phyloP scores from a whole-genome alignment of 345 rosid genomes.

The Ailanthus altissimus region DNA sequence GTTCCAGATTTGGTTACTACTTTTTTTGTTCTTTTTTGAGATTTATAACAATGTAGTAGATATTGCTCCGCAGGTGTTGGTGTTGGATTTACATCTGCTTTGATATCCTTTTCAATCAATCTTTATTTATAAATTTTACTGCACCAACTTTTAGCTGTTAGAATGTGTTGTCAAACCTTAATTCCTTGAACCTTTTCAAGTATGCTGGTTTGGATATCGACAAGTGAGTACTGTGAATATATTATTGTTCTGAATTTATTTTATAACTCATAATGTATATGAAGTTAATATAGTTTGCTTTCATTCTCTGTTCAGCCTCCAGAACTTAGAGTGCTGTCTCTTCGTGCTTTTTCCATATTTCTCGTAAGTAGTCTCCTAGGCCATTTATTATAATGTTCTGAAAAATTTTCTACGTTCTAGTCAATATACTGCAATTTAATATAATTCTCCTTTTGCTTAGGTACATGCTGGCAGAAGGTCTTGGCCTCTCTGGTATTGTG shows the following conservation, averaged over 20 bases:
- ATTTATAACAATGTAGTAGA: slow-evolving; percentile 24
- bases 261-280: not conserved
- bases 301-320: slow-evolving; percentile 61
- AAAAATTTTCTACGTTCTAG: not conserved
- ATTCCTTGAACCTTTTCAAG: slow-evolving; percentile 85
- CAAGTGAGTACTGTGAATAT: slow-evolving; percentile 63
- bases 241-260: slow-evolving; percentile 3
- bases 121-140: slow-evolving; percentile 1
- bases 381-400: slow-evolving; percentile 12
- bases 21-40: not conserved
- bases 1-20: not conserved
- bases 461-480: slow-evolving; percentile 99
- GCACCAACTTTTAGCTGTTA: slow-evolving; percentile 17
- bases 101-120: slow-evolving; percentile 73
- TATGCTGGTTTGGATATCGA: slow-evolving; percentile 97
- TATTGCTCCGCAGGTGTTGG: slow-evolving; percentile 76
- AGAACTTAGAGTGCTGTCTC: slow-evolving; percentile 97
- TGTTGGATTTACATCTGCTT: slow-evolving; percentile 93
- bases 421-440: slow-evolving; percentile 1
- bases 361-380: slow-evolving; percentile 55
- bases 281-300: slow-evolving; percentile 13
- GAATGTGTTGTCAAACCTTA: slow-evolving; percentile 62
- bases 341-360: slow-evolving; percentile 96
- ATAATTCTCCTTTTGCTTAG: slow-evolving; percentile 37
- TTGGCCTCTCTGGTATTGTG: slow-evolving; percentile 97